A percentile compares a stretch with the other conserved stretches of the same genome.
Conservation (phyloP, 129 eudicot genomes). For the Flaveria ramosissima region DNA sequence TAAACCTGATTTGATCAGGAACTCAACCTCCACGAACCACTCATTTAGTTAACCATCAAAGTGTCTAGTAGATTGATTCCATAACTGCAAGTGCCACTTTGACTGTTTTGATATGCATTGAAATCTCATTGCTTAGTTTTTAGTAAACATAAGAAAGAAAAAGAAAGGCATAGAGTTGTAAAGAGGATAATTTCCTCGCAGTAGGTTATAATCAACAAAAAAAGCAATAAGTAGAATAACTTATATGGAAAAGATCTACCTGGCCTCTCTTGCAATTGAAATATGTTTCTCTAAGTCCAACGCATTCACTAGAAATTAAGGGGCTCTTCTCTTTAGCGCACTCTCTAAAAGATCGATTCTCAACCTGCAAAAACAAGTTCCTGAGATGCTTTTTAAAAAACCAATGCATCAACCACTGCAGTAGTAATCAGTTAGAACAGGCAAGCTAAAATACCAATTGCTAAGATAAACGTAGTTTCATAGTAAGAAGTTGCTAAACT, state of each 20-base stretch:
- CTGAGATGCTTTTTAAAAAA: background rate
- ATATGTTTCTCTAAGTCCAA: slow-evolving; percentile 85
- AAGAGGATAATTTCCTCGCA: background rate
- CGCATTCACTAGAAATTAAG: slow-evolving; percentile 75
- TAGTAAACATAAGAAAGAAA: background rate
- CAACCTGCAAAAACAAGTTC: slow-evolving; percentile 51
- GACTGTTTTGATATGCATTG: background rate
- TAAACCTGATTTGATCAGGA: no score
- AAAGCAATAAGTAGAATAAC: background rate
- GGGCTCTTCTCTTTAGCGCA: slow-evolving; percentile 88
- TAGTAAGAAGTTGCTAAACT: no score
- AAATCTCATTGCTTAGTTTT: background rate
- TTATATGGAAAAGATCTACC: slow-evolving; percentile 36
- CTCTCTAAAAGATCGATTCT: slow-evolving; percentile 70
- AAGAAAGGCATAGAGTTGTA: background rate
- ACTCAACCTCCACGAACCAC: no score
- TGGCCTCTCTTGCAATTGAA: slow-evolving; percentile 98
- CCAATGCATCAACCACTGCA: background rate
- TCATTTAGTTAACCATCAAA: no score
- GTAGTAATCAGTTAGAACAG: background rate
- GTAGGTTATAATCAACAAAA: background rate
- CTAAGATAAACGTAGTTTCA: background rate
- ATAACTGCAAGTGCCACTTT: background rate
- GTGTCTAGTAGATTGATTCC: no score
- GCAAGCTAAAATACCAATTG: background rate